phyloP scores from a whole-genome alignment of 495 filamentous ascomycete species.

The Hamigera avellanea region DNA sequence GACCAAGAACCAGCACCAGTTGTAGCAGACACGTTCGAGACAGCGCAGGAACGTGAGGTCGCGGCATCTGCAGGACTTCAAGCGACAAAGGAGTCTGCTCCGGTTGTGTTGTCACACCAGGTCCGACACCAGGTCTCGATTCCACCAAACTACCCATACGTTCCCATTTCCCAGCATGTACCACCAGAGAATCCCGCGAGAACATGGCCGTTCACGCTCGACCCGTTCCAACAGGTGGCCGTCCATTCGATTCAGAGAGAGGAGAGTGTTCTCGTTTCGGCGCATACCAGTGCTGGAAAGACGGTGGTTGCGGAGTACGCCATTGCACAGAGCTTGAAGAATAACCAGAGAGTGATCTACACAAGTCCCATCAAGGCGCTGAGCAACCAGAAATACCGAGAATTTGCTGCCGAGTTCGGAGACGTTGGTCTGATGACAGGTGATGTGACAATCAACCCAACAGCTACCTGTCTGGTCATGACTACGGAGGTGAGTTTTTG shows the following conservation, averaged over 20 bases:
- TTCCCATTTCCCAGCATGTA: constrained; percentile 85
- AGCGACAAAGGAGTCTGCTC: constrained; percentile 45
- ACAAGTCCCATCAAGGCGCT: constrained; percentile 98
- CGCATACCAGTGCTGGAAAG: constrained; percentile 95
- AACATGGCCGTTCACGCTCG: constrained; percentile 76
- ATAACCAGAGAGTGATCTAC: constrained; percentile 97
- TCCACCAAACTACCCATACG: constrained; percentile 85
- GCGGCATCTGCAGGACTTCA: constrained; percentile 74
- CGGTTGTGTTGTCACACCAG: constrained; percentile 84
- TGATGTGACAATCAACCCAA: constrained; percentile 98
- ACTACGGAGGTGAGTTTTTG: constrained; percentile 60
- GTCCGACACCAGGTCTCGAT: constrained; percentile 96
- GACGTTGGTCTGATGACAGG: constrained; percentile 98
- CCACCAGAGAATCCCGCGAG: constrained; percentile 73
- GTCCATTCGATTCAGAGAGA: constrained; percentile 88
- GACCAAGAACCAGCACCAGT: constrained; percentile 67
- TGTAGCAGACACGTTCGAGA: constrained; percentile 88
- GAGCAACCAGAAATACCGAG: constrained; percentile 96
- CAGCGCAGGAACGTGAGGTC: constrained; percentile 86
- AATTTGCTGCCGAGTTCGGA: constrained; percentile 89
- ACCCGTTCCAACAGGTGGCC: constrained; percentile 91
- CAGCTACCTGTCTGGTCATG: constrained; percentile 96
- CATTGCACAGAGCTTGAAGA: constrained; percentile 92
- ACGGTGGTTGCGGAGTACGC: constrained; percentile 97
- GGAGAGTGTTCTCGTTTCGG: constrained; percentile 93